These are phyloP conservation scores for Blepharisma japonicum DNA, from an alignment of 73 alveolate species.

Conservation along the genomic window DNA sequence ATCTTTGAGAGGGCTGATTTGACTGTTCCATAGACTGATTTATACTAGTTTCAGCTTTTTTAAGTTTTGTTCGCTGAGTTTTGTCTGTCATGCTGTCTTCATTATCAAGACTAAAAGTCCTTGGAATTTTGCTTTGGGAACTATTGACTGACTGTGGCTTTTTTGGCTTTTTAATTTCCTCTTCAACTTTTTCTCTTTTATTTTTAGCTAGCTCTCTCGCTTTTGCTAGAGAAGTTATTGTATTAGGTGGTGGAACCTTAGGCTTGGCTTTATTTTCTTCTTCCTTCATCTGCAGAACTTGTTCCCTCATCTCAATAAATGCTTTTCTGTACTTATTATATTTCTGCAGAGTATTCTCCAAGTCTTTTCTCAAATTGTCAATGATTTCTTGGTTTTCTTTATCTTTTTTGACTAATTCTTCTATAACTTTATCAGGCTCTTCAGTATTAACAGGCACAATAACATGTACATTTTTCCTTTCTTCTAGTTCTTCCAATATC, in stretches of 20 bases:
- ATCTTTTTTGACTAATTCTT: not conserved
- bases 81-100: not conserved
- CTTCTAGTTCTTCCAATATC: not conserved
- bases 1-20: constrained; percentile 3
- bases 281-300: not conserved
- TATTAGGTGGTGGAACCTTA: not conserved
- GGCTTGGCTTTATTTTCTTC: constrained; percentile 17
- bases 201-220: not conserved
- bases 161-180: constrained; percentile 1
- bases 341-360: not conserved
- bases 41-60: not conserved
- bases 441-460: not conserved
- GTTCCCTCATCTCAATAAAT: not conserved
- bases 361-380: not conserved
- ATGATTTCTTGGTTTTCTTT: not conserved
- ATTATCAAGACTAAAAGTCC: not conserved
- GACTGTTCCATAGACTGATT: not conserved
- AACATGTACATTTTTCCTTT: not conserved
- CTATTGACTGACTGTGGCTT: not conserved
- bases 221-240: not conserved
- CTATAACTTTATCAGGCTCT: not conserved
- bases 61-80: not conserved
- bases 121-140: not conserved
- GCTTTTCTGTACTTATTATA: not conserved
- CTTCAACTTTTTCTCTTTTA: not conserved